Evolutionary conservation across 257 asterid species (phyloP).

Genomic region (Linderniella brevidens): DNA sequence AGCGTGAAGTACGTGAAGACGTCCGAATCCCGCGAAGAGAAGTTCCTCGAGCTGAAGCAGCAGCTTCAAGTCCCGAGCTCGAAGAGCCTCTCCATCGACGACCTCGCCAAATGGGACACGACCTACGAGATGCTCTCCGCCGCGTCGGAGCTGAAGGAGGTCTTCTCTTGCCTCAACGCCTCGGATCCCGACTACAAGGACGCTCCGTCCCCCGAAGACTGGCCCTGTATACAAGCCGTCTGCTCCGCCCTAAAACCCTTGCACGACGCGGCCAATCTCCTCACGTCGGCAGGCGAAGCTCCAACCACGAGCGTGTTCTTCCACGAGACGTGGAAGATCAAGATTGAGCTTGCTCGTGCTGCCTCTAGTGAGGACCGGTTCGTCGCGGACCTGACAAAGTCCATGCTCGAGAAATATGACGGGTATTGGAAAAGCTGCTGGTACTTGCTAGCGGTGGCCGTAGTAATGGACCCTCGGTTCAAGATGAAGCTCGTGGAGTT

Average conservation of each 20-base stretch:
- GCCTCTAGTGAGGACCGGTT: slow-evolving; percentile 52
- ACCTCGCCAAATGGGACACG: slow-evolving; percentile 79
- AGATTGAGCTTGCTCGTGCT: slow-evolving; percentile 65
- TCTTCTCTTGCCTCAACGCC: slow-evolving; percentile 70
- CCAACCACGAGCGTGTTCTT: slow-evolving; percentile 73
- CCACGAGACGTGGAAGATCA: slow-evolving; percentile 96
- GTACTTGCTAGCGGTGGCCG: slow-evolving; percentile 66
- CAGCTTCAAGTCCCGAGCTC: slow-evolving; percentile 93
- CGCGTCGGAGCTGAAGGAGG: slow-evolving; percentile 76
- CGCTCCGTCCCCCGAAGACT: slow-evolving; percentile 46
- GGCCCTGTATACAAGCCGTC: slow-evolving; percentile 61
- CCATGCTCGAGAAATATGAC: slow-evolving; percentile 69
- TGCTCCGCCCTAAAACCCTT: slow-evolving; percentile 50
- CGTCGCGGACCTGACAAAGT: slow-evolving; percentile 35
- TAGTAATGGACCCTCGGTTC: slow-evolving; percentile 93
- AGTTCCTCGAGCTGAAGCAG: slow-evolving; percentile 60
- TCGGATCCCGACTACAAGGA: slow-evolving; percentile 63
- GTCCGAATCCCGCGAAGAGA: slow-evolving; percentile 73
- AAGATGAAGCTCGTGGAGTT: slow-evolving; percentile 88
- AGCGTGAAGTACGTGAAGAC: slow-evolving; percentile 81
- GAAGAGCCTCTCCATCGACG: slow-evolving; percentile 51
- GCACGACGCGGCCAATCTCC: slow-evolving; percentile 60
- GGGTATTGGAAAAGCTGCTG: slow-evolving; percentile 74
- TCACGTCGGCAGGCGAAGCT: slow-evolving; percentile 25
- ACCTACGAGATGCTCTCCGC: slow-evolving; percentile 79